These are phyloP conservation scores for Geotrichum reessii DNA, from an alignment of 1,139 yeast species.

Conservation along the genomic window DNA sequence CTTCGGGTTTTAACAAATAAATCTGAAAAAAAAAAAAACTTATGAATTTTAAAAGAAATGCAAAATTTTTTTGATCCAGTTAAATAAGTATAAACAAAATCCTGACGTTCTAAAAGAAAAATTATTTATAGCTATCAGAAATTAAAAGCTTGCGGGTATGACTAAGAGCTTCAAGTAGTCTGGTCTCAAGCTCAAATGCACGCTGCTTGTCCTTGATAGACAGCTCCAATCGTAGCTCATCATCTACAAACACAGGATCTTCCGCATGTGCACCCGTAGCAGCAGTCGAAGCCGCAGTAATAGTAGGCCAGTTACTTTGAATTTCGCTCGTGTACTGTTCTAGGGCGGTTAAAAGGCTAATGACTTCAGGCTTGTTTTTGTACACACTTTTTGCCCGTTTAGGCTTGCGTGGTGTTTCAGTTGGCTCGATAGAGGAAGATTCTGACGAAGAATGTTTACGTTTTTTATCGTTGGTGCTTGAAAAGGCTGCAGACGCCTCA, in stretches of 20 bases:
- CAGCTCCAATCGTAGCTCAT: background rate
- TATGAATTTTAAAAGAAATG: too few species aligned
- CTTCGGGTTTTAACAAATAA: conserved; percentile 3
- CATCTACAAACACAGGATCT: background rate
- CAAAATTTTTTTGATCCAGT: too few species aligned
- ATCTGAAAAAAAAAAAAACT: too few species aligned
- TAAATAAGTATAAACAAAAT: too few species aligned
- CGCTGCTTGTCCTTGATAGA: background rate
- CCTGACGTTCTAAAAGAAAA: too few species aligned
- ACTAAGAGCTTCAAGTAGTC: conserved; percentile 6
- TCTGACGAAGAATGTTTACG: background rate
- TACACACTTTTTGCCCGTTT: background rate
- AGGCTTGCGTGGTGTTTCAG: background rate
- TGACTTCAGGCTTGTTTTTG: background rate
- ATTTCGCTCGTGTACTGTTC: background rate
- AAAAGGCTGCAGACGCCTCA: background rate
- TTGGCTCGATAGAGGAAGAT: background rate
- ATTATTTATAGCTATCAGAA: background rate
- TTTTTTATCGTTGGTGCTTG: background rate
- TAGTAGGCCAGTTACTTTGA: background rate
- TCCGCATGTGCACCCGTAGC: background rate
- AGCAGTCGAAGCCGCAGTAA: background rate
- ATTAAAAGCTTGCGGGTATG: conserved; percentile 5
- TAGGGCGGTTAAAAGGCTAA: background rate
- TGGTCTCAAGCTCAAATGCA: conserved; percentile 7